Evolutionary conservation across 306 rosid genomes (phyloP).

Genomic region (Hippophae tibetana): DNA sequence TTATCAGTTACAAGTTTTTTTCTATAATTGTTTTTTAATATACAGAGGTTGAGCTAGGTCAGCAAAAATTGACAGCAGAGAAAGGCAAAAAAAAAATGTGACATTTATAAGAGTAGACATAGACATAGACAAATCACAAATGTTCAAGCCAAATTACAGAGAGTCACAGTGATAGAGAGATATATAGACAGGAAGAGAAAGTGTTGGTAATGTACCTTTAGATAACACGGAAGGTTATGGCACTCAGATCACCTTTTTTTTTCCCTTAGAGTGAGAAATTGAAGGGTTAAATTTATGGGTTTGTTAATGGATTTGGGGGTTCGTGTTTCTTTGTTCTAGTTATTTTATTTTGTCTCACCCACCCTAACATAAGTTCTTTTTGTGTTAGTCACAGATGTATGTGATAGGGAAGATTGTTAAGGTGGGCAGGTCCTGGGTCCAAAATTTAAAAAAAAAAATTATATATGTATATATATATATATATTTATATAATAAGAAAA

Average conservation of each 20-base stretch:
- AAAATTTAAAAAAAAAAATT: constrained; percentile 18
- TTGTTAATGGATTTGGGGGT: constrained; percentile 5
- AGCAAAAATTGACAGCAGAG: constrained; percentile 38
- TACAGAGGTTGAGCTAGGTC: constrained; percentile 33
- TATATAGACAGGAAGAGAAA: constrained; percentile 13
- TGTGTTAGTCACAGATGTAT: constrained; percentile 24
- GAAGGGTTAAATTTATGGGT: constrained; percentile 10
- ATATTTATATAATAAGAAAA: too few relatives aligned
- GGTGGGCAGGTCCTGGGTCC: constrained; percentile 48
- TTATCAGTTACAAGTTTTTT: constrained; percentile 12
- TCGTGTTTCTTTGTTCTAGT: background rate
- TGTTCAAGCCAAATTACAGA: constrained; percentile 33
- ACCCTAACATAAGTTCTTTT: constrained; percentile 16
- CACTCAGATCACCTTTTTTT: constrained; percentile 14
- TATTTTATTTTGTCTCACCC: constrained; percentile 3
- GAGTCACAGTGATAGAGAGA: constrained; percentile 19
- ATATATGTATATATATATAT: too few relatives aligned
- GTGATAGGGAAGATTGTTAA: background rate
- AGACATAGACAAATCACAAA: constrained; percentile 15
- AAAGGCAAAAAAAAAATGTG: background rate
- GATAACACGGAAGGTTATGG: constrained; percentile 18
- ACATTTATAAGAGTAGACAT: constrained; percentile 35
- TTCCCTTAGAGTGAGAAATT: constrained; percentile 8
- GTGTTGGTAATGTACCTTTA: constrained; percentile 30
- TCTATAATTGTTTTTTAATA: background rate